Evolutionary conservation across 768 basidiomycete genomes (phyloP).

Genomic region (Favolaschia claudopus): DNA sequence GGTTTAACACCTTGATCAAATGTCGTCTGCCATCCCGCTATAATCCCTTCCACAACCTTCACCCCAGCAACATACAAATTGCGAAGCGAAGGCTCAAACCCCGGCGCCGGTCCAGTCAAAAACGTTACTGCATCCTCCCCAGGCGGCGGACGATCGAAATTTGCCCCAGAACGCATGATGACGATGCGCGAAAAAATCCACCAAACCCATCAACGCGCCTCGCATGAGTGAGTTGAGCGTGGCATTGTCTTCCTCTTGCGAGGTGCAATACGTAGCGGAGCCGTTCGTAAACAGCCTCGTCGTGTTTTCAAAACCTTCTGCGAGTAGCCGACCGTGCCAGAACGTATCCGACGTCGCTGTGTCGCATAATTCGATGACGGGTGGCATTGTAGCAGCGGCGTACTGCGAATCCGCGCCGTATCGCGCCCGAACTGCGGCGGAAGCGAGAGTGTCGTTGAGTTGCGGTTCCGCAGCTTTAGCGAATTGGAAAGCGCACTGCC

Average conservation of each 20-base stretch:
- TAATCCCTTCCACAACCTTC: conserved; percentile 45
- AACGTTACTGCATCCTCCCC: conserved; percentile 33
- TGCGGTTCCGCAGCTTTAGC: conserved; percentile 36
- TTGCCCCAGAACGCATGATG: conserved; percentile 44
- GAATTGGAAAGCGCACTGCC: conserved; percentile 25
- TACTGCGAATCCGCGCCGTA: conserved; percentile 19
- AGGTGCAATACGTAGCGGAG: conserved; percentile 38
- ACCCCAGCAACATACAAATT: conserved; percentile 47
- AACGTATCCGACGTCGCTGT: conserved; percentile 40
- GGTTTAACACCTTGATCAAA: conserved; percentile 37
- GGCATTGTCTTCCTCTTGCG: conserved; percentile 51
- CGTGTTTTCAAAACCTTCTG: conserved; percentile 38
- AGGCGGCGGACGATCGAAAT: conserved; percentile 38
- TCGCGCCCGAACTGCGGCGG: conserved; percentile 18
- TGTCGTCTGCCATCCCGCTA: conserved; percentile 37
- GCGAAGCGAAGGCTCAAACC: conserved; percentile 39
- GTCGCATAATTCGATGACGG: conserved; percentile 35
- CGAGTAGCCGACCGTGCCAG: conserved; percentile 40
- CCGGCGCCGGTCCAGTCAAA: conserved; percentile 39
- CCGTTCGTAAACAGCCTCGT: conserved; percentile 40
- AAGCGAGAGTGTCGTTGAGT: neutral
- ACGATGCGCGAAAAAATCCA: conserved; percentile 48
- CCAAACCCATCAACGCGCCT: conserved; percentile 36
- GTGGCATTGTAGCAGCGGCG: conserved; percentile 36
- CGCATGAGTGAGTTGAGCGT: conserved; percentile 46